Evolutionary conservation across 805 yeast species (phyloP), one percentile per base, ranked within the genome.

Genomic region (Nakazawaea populi): DNA sequence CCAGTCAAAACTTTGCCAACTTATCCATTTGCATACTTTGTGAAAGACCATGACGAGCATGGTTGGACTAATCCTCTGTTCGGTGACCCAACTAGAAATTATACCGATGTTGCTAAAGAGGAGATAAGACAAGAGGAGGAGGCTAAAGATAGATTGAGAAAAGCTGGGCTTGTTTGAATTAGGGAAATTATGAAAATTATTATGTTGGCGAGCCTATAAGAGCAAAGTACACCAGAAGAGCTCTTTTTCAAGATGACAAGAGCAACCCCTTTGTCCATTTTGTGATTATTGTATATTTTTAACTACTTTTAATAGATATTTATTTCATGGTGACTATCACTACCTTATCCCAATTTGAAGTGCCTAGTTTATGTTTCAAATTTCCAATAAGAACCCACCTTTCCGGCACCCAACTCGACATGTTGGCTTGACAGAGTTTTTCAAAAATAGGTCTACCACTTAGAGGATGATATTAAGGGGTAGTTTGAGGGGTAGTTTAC

Each of bases 21-120:
- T 2, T 83, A 83, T 59, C 89, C 89, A 35, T 83, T 83, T 70
- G 87, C 88, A 1, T 72, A 76, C 58, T 83, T 71, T 55, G 62
- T 72, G 8, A 64, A 71, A 38, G 58, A 60, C 4, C 34, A 43
- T 49, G 73, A 66, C 29, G 59, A 65, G 18, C 49, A 64, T 31
- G 79, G 79, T 6, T 74, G 79, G 79, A 61, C 68, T 1, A 70
- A 70, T 51, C 72, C 72, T n/a, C 35, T 43, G 43, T 40, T 29
- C 38, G 37, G 45, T 10, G 53, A 51, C n/a, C 50, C 53, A 27
- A 27, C 35, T 12, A 51, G 41, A 18, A 49, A 49, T 18, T 51
- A 51, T 30, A 43, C 46, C 12, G 53, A 31, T 24, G 45, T 38
- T 5, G 53, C 53, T 6, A 50, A 51, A 39, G 45, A 46, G 39